These are phyloP conservation scores for Metschnikowia gruessii DNA, from an alignment of 805 yeast species.

Conservation along the genomic window DNA sequence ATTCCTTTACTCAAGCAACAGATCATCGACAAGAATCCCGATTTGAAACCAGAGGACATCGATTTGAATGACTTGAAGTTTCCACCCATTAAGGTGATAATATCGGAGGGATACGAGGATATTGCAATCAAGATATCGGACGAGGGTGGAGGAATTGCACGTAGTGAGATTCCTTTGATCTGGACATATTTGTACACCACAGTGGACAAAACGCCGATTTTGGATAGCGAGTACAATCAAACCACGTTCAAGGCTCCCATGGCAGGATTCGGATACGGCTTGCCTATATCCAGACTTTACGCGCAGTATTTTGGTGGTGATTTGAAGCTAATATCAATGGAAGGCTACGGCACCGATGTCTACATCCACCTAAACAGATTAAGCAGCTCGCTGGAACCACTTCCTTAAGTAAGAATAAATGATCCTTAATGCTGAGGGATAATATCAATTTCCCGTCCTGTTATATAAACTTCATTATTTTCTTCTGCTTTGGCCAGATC, in stretches of 20 bases:
- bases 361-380: constrained; percentile 81
- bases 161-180: constrained; percentile 76
- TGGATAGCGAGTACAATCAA: constrained; percentile 56
- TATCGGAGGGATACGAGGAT: constrained; percentile 86
- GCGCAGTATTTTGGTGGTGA: constrained; percentile 93
- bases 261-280: constrained; percentile 93
- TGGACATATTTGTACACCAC: constrained; percentile 94
- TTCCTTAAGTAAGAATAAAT: constrained; percentile 29
- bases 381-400: constrained; percentile 69
- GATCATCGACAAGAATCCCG: constrained; percentile 42
- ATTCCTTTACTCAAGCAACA: constrained; percentile 46
- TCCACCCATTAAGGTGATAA: constrained; percentile 84
- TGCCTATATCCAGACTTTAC: constrained; percentile 80
- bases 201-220: constrained; percentile 65
- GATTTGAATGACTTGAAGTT: constrained; percentile 63
- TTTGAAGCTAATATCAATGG: constrained; percentile 82
- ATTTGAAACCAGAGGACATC: constrained; percentile 32
- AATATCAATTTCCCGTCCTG: too few relatives aligned
- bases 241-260: constrained; percentile 80
- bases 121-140: constrained; percentile 87
- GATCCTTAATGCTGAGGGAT: too few relatives aligned
- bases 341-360: constrained; percentile 92
- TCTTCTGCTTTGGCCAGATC: too few relatives aligned
- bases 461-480: too few relatives aligned
- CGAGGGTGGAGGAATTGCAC: constrained; percentile 92